These are phyloP conservation scores for Chlamydomonas asymmetrica DNA, from an alignment of 139 green algal genomes.

Conservation along the genomic window DNA sequence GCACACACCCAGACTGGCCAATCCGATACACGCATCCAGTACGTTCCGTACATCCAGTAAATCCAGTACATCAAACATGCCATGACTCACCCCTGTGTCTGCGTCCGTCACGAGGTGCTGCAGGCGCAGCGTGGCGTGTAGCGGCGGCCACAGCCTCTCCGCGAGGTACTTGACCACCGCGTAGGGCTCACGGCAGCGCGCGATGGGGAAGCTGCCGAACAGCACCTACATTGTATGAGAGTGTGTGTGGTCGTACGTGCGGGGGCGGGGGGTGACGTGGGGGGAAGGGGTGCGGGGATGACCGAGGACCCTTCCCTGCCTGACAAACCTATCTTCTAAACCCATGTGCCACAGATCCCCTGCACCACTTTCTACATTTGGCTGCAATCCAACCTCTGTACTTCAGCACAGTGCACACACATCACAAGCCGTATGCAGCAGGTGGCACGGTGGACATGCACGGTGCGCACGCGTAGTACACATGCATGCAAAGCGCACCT, in stretches of 20 bases:
- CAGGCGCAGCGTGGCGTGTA: constrained; percentile 49
- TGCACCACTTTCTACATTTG: too few species aligned
- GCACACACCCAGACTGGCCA: too few species aligned
- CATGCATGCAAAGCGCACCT: constrained; percentile 38
- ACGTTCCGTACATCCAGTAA: too few species aligned
- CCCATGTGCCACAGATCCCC: too few species aligned
- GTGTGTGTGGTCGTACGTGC: constrained; percentile 7
- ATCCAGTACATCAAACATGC: too few species aligned
- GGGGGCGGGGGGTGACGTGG: not conserved
- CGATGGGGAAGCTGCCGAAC: constrained; percentile 67
- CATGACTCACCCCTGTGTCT: too few species aligned
- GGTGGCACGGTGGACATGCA: not conserved
- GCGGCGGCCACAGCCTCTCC: constrained; percentile 44
- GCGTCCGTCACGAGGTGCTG: constrained; percentile 7
- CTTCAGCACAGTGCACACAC: not conserved
- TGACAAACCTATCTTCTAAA: too few species aligned
- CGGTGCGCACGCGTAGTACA: not conserved
- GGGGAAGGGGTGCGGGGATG: not conserved
- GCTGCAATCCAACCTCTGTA: too few species aligned
- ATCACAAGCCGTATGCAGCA: not conserved
- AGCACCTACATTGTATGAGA: constrained; percentile 50
- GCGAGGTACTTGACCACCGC: constrained; percentile 60
- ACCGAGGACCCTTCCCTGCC: too few species aligned
- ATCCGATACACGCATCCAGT: too few species aligned
- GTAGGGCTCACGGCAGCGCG: constrained; percentile 63